These are phyloP conservation scores for Penicillium sp. DNA, from an alignment of 2,329 filamentous ascomycete genomes.

Conservation along the genomic window DNA sequence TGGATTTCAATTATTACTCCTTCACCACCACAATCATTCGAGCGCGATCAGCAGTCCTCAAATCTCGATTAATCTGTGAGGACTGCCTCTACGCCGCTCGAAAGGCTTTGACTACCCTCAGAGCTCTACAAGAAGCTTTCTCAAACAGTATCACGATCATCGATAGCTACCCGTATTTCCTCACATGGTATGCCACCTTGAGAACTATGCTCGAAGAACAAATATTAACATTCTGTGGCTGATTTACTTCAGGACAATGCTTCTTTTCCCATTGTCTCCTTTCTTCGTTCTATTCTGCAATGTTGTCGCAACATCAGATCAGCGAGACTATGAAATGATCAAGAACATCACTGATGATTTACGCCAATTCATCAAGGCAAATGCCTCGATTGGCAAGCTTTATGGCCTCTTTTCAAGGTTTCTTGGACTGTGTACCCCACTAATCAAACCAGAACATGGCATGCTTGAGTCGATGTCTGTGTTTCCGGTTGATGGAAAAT, in stretches of 20 bases:
- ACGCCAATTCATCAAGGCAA: constrained; percentile 20
- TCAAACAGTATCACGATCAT: constrained; percentile 11
- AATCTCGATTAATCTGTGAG: constrained; percentile 24
- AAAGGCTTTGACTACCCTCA: constrained; percentile 18
- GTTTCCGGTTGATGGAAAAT: not conserved
- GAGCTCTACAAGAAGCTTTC: constrained; percentile 18
- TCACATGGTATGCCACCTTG: constrained; percentile 17
- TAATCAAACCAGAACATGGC: constrained; percentile 12
- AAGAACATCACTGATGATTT: constrained; percentile 23
- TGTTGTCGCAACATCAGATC: constrained; percentile 23
- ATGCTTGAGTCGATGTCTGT: not conserved
- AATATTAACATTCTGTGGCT: not conserved
- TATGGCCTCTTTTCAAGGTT: constrained; percentile 24
- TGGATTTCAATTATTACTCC: constrained; percentile 26
- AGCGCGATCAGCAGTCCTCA: constrained; percentile 22
- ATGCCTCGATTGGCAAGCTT: constrained; percentile 21
- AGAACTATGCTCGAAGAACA: not conserved
- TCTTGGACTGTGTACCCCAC: constrained; percentile 19
- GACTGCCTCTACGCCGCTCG: constrained; percentile 23
- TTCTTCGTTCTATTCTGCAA: constrained; percentile 26
- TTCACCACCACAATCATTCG: constrained; percentile 22
- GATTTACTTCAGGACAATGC: constrained; percentile 18
- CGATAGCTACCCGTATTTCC: constrained; percentile 22
- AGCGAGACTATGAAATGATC: constrained; percentile 23
- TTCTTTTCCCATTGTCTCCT: constrained; percentile 19